A percentile compares a stretch with the other conserved stretches of the same genome.
phyloP scores from a whole-genome alignment of 2,329 filamentous ascomycete genomes.

The Grosmannia huntii region DNA sequence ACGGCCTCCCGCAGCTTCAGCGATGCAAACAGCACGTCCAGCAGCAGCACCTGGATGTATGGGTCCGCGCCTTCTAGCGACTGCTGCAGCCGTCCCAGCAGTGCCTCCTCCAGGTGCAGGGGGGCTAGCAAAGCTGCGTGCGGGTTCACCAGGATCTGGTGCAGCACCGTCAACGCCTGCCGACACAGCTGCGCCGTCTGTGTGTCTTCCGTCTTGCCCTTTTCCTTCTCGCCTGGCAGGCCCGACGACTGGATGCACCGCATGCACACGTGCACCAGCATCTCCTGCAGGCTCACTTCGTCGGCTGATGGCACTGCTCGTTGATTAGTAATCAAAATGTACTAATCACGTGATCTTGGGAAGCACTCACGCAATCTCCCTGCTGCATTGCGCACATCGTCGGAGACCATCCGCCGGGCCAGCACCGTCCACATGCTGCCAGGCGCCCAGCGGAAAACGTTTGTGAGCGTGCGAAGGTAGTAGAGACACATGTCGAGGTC shows the following conservation, averaged over 20 bases:
- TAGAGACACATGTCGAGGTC: constrained; percentile 69
- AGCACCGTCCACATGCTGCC: constrained; percentile 59
- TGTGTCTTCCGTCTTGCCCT: constrained; percentile 23
- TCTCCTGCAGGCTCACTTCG: constrained; percentile 51
- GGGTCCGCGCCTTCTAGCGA: constrained; percentile 50
- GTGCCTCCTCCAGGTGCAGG: constrained; percentile 55
- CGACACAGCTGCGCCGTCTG: constrained; percentile 57
- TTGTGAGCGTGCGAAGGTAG: constrained; percentile 61
- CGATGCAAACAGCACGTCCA: constrained; percentile 65
- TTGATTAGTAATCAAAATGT: not conserved
- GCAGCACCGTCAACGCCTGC: constrained; percentile 55
- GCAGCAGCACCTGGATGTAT: constrained; percentile 61
- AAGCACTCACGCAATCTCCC: constrained; percentile 40
- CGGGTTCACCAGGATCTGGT: constrained; percentile 54
- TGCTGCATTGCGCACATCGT: constrained; percentile 31
- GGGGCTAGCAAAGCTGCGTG: constrained; percentile 44
- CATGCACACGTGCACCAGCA: constrained; percentile 54
- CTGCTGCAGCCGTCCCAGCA: constrained; percentile 56
- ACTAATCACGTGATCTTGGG: too few species aligned
- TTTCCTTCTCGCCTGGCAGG: constrained; percentile 10
- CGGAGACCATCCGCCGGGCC: constrained; percentile 44
- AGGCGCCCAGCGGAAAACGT: constrained; percentile 56
- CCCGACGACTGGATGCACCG: constrained; percentile 38
- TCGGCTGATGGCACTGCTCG: constrained; percentile 24
- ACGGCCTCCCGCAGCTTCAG: constrained; percentile 49